These are phyloP conservation scores for Aspergillus avenaceus DNA, from an alignment of 495 filamentous ascomycete genomes.

Conservation along the genomic window DNA sequence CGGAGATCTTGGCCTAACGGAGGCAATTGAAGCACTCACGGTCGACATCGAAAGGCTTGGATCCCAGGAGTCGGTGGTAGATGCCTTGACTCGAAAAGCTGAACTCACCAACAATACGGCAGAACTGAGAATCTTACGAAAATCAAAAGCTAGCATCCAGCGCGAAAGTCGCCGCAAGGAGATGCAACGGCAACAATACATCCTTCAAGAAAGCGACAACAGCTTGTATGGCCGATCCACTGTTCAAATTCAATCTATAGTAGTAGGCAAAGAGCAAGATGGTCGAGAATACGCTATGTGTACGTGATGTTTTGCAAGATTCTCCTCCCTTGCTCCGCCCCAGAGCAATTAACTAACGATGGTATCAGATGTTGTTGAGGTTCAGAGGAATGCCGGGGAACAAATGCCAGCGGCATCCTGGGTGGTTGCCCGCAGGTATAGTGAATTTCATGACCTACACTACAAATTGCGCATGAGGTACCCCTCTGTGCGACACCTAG, in stretches of 20 bases:
- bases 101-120: constrained; percentile 95
- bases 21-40: constrained; percentile 81
- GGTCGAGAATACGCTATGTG: constrained; percentile 90
- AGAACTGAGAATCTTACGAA: constrained; percentile 86
- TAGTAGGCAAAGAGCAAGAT: constrained; percentile 86
- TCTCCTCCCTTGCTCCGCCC: neutral
- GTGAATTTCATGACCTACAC: constrained; percentile 94
- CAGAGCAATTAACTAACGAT: constrained; percentile 4
- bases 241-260: constrained; percentile 84
- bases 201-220: constrained; percentile 96
- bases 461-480: constrained; percentile 81
- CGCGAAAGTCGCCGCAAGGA: constrained; percentile 92
- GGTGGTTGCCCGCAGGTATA: constrained; percentile 80
- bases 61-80: constrained; percentile 85
- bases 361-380: constrained; percentile 72
- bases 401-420: constrained; percentile 83
- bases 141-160: constrained; percentile 89
- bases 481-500: constrained; percentile 78
- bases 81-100: constrained; percentile 87
- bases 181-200: constrained; percentile 93
- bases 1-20: constrained; percentile 87
- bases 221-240: constrained; percentile 89
- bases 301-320: constrained; percentile 39
- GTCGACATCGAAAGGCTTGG: constrained; percentile 85
- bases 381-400: constrained; percentile 82